Evolutionary conservation across 2,329 filamentous ascomycete species (phyloP), one percentile per base, ranked within the genome.

Genomic region (Aquanectria penicillioides): DNA sequence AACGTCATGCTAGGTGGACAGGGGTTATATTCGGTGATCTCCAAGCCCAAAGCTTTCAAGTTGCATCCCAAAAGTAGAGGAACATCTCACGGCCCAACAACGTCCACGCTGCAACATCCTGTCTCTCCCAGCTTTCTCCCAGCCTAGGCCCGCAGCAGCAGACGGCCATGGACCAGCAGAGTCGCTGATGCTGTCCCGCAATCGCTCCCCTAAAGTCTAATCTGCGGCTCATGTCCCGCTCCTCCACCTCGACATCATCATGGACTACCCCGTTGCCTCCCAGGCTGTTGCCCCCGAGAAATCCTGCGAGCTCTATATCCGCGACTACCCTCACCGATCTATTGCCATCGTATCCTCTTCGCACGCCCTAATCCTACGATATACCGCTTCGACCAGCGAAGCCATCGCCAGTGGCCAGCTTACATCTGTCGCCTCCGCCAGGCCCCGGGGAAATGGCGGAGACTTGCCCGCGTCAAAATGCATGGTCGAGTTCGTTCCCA

Each of bases 271-370:
- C 55, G 72, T 79, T 38, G 68, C 75, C 62, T 75, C 80, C 58
- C 78, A 83, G 68, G 72, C 80, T 64, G 80, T 81, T 12, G 78
- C 81, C 38, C 76, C 79, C 62, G 83, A 87, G 58, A 85, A 82
- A 80, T 86, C 89, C 56, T 90, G 93, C 78, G 89, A 90, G 70
- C 87, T 97, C 61, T 86, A 95, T 70, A 88, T 97, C 75, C 91
- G 91, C 79, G 93, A 97, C 73, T 87, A 92, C 72, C 93, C 93
- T 66, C 88, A 93, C 74, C 91, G 94, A 65, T 91, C 93, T 65
- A 93, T 98, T 74, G 93, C 93, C 64, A 89, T 98, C 65, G 89
- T 90, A 31, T 94, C 93, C 25, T 80, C 88, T 34, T 86, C 89
- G 17, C 90, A 97, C 76, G 90, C 89, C 71, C 84, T 98, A 68